These are phyloP conservation scores for Clarireedia hainanense DNA, from an alignment of 2,329 filamentous ascomycete genomes.

Conservation along the genomic window DNA sequence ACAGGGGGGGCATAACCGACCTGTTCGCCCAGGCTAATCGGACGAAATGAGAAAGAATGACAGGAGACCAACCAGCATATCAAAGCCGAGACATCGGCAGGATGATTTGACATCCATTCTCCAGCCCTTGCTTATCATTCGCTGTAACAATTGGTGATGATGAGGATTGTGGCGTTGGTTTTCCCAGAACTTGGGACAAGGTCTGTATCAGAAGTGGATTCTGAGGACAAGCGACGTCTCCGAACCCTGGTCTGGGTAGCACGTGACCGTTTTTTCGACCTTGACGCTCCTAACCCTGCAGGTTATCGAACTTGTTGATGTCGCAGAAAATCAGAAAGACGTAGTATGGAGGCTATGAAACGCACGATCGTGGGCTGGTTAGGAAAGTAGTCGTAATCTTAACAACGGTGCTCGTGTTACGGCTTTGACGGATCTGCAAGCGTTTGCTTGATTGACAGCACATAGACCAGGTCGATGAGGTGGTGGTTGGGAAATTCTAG, in stretches of 20 bases:
- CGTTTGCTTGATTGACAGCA: too few relatives aligned
- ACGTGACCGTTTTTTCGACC: background rate
- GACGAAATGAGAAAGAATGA: background rate
- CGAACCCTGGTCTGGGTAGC: constrained; percentile 1
- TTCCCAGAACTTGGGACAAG: background rate
- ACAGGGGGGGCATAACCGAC: background rate
- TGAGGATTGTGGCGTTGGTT: background rate
- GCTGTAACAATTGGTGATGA: background rate
- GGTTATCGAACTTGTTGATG: background rate
- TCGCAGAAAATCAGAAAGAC: background rate
- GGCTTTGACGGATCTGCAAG: too few relatives aligned
- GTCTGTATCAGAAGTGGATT: constrained; percentile 1
- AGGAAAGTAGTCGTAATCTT: too few relatives aligned
- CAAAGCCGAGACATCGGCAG: background rate
- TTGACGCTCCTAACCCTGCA: background rate
- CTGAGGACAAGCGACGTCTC: constrained; percentile 6
- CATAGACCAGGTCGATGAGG: too few relatives aligned
- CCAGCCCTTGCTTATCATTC: background rate
- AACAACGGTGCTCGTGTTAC: too few relatives aligned
- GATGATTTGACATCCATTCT: background rate
- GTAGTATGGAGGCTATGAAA: too few relatives aligned
- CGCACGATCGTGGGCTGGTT: too few relatives aligned
- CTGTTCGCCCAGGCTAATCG: background rate
- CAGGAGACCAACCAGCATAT: background rate
- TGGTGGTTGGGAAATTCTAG: too few relatives aligned